phyloP scores from a whole-genome alignment of 2,329 filamentous ascomycete genomes.

The Sporothrix schenckii region DNA sequence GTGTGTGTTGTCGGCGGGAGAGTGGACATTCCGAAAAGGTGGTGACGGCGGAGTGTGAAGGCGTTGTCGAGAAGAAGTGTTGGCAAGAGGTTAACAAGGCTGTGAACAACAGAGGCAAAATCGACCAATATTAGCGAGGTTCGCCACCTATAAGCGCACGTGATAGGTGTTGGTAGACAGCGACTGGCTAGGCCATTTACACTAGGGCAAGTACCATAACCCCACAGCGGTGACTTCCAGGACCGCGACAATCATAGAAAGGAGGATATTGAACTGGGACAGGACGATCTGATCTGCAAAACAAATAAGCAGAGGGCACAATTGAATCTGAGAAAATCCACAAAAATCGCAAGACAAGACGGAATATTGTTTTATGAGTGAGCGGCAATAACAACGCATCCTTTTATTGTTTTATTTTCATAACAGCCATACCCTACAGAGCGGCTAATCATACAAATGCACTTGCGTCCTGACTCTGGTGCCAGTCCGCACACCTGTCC shows the following conservation, averaged over 20 bases:
- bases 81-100: background rate
- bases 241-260: background rate
- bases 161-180: background rate
- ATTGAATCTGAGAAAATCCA: too few relatives aligned
- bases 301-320: too few relatives aligned
- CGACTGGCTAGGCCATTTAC: too few relatives aligned
- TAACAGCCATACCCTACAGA: conserved; percentile 12
- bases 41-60: background rate
- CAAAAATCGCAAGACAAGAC: background rate
- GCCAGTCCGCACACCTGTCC: background rate
- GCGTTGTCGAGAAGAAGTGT: background rate
- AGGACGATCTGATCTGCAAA: too few relatives aligned
- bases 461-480: background rate
- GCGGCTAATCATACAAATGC: conserved; percentile 21
- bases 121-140: background rate
- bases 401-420: background rate
- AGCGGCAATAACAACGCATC: conserved; percentile 16
- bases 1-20: background rate
- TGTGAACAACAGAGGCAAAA: conserved; percentile 9
- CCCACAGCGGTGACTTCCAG: too few relatives aligned
- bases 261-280: background rate
- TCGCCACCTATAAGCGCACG: background rate
- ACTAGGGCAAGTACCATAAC: background rate
- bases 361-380: background rate
- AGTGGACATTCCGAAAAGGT: background rate